Percentiles rank a stretch among this genome's conserved stretches.
Conservation (phyloP, 2,329 filamentous ascomycete genomes). For the Paecilomyces niveus region DNA sequence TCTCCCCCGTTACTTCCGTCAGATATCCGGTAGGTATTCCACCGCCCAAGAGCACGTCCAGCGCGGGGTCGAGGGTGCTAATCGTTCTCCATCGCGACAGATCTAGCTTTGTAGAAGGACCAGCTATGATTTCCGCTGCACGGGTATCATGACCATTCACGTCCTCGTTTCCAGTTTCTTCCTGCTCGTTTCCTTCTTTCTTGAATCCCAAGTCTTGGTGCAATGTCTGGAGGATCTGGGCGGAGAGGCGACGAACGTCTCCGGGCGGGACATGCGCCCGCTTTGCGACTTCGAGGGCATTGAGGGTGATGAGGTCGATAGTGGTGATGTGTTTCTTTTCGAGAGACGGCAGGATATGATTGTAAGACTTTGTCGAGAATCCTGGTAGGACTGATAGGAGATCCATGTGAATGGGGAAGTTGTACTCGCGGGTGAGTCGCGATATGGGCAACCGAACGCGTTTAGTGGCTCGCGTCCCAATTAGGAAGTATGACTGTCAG, state of each 20-base stretch:
- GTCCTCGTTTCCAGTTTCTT: constrained; percentile 6
- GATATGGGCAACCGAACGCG: constrained; percentile 5
- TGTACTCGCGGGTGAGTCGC: constrained; percentile 8
- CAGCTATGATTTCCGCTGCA: constrained; percentile 12
- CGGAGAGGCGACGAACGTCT: constrained; percentile 68
- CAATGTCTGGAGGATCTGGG: constrained; percentile 59
- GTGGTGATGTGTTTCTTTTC: constrained; percentile 73
- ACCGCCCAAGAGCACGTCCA: constrained; percentile 68
- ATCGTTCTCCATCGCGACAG: constrained; percentile 51
- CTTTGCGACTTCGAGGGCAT: constrained; percentile 75
- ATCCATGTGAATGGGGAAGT: constrained; percentile 46
- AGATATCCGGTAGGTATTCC: constrained; percentile 76
- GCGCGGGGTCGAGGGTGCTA: constrained; percentile 67
- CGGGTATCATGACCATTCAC: constrained; percentile 14
- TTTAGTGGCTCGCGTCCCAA: neutral
- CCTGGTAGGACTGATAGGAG: constrained; percentile 73
- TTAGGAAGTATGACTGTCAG: neutral
- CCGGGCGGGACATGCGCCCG: constrained; percentile 73
- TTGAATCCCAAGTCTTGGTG: constrained; percentile 53
- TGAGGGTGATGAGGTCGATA: constrained; percentile 77
- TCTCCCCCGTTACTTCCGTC: constrained; percentile 88
- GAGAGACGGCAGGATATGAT: constrained; percentile 68
- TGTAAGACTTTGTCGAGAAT: constrained; percentile 65
- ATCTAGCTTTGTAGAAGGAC: constrained; percentile 22
- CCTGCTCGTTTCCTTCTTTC: constrained; percentile 6